Percentiles rank a stretch among this genome's conserved stretches.
These are phyloP conservation scores for Nematocida displodere DNA, from an alignment of 371 early-diverging fungal species.

Conservation along the genomic window DNA sequence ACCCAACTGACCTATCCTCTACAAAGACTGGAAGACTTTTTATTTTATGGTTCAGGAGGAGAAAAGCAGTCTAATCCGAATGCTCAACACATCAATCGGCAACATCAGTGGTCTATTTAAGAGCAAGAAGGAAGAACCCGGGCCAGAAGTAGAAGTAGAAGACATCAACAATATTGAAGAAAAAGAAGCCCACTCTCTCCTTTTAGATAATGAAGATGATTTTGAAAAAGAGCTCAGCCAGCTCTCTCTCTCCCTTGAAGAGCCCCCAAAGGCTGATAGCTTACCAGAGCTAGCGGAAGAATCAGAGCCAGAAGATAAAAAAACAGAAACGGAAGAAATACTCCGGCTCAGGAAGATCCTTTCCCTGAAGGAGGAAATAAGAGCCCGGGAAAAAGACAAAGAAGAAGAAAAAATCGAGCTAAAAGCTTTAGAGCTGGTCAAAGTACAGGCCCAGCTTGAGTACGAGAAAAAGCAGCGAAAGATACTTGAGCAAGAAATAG, in stretches of 20 bases:
- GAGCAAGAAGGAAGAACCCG: conserved; percentile 22
- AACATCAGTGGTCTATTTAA: conserved; percentile 46
- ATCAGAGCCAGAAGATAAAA: background rate
- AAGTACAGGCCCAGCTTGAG: conserved; percentile 43
- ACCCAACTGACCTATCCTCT: too few relatives aligned
- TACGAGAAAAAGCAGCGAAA: conserved; percentile 47
- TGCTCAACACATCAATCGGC: conserved; percentile 51
- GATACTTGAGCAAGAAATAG: conserved; percentile 33
- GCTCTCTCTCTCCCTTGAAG: conserved; percentile 15
- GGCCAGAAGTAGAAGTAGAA: conserved; percentile 26
- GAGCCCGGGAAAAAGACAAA: conserved; percentile 23
- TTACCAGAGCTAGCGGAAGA: background rate
- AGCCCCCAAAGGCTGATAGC: background rate
- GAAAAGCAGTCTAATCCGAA: conserved; percentile 42
- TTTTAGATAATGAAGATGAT: conserved; percentile 35
- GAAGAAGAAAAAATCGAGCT: conserved; percentile 42
- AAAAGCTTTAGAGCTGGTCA: conserved; percentile 30
- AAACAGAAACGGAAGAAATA: conserved; percentile 18
- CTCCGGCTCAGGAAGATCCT: conserved; percentile 31
- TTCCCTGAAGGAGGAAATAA: conserved; percentile 37
- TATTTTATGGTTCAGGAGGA: conserved; percentile 47
- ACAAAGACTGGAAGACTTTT: too few relatives aligned
- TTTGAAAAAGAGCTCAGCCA: conserved; percentile 48
- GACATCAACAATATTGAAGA: conserved; percentile 18
- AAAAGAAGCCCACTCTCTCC: background rate